A percentile compares a stretch with the other conserved stretches of the same genome.
Conservation (phyloP, 1,284 basidiomycete genomes). For the Cutaneotrichosporon cyanovorans region DNA sequence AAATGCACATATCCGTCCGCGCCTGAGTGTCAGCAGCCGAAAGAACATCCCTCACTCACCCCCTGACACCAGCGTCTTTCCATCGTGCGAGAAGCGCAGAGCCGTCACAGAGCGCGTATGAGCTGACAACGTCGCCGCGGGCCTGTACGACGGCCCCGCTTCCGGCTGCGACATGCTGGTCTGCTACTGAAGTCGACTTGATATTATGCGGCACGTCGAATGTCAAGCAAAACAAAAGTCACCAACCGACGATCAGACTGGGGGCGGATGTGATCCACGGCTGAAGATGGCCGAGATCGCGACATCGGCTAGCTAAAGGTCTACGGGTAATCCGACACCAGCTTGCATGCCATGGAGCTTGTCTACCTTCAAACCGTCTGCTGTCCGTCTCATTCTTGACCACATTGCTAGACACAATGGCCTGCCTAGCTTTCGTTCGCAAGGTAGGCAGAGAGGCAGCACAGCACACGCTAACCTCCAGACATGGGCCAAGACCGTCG, state of each 20-base stretch:
- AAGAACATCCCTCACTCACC: slow-evolving; percentile 23
- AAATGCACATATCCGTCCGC: slow-evolving; percentile 45
- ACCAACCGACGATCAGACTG: too few species aligned
- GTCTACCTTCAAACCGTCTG: too few species aligned
- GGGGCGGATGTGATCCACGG: too few species aligned
- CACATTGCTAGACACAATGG: slow-evolving; percentile 11
- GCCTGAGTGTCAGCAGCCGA: slow-evolving; percentile 15
- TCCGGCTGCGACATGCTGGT: background rate
- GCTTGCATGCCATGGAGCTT: too few species aligned
- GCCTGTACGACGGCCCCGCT: slow-evolving; percentile 18
- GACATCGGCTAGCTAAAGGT: too few species aligned
- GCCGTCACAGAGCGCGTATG: slow-evolving; percentile 47
- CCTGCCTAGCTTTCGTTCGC: slow-evolving; percentile 27
- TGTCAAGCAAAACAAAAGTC: too few species aligned
- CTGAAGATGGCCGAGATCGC: too few species aligned
- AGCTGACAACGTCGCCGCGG: slow-evolving; percentile 44
- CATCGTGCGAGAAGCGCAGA: slow-evolving; percentile 48
- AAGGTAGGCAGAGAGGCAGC: slow-evolving; percentile 15
- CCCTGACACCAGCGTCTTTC: slow-evolving; percentile 43
- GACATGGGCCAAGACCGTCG: slow-evolving; percentile 32
- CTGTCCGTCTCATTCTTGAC: too few species aligned
- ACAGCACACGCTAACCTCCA: slow-evolving; percentile 1
- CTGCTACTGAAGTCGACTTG: too few species aligned
- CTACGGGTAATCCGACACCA: too few species aligned
- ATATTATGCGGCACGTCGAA: too few species aligned